A percentile compares a stretch with the other conserved stretches of the same genome.
These are phyloP conservation scores for Mortierella alpina DNA, from an alignment of 192 early-diverging fungal species.

Conservation along the genomic window DNA sequence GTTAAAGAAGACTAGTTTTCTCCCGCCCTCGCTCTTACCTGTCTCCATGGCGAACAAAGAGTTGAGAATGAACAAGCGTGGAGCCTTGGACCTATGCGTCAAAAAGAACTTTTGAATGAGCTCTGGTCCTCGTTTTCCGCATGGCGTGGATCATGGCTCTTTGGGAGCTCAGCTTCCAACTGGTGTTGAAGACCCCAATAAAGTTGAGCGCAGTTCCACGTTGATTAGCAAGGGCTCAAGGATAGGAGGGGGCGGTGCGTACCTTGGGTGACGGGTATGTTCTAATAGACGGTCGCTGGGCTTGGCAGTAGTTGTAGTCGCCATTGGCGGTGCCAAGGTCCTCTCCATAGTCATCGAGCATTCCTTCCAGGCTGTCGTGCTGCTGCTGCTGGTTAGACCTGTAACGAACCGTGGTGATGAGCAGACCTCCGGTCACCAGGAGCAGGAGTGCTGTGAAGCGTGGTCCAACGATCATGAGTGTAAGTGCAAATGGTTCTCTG, in stretches of 20 bases:
- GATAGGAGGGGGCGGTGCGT: not conserved
- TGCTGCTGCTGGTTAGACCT: not conserved
- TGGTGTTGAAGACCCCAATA: too few species aligned
- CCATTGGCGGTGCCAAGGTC: not conserved
- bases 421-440: conserved; percentile 24
- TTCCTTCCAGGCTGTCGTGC: conserved; percentile 11
- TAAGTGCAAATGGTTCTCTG: not conserved
- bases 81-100: conserved; percentile 19
- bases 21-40: conserved; percentile 9
- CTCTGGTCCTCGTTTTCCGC: too few species aligned
- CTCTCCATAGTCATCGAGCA: conserved; percentile 4
- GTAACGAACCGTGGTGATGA: conserved; percentile 11
- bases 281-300: conserved; percentile 9
- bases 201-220: too few species aligned
- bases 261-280: conserved; percentile 42
- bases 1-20: not conserved
- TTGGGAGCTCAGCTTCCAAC: too few species aligned
- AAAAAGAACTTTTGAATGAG: too few species aligned
- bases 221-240: too few species aligned
- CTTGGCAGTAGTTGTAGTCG: conserved; percentile 44
- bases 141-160: too few species aligned
- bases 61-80: conserved; percentile 18
- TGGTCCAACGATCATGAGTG: not conserved
- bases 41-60: conserved; percentile 53
- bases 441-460: conserved; percentile 14